Percentiles rank a stretch among this genome's conserved stretches.
Conservation (phyloP, 75 land plant species). For the Cunninghamia lanceolata region DNA sequence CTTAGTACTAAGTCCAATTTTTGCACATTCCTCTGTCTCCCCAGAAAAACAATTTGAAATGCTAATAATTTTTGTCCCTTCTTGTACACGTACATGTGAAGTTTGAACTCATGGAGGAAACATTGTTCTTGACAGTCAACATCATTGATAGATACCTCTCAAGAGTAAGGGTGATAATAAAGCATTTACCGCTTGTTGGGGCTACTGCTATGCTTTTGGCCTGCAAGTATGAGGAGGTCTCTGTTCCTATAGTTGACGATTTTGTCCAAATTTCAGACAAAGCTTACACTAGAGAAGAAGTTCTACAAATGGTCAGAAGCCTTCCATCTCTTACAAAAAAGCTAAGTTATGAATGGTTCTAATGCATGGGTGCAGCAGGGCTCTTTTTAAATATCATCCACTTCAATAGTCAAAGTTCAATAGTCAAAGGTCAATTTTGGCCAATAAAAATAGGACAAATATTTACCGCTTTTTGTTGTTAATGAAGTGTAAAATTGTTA, state of each 20-base stretch:
- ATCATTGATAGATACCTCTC: slow-evolving; percentile 78
- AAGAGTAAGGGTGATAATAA: slow-evolving; percentile 54
- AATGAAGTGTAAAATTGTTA: no score
- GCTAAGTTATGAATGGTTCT: neutral
- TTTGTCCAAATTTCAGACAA: slow-evolving; percentile 75
- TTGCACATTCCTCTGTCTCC: neutral
- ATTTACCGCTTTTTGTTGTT: no score
- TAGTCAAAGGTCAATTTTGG: no score
- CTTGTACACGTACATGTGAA: slow-evolving; percentile 77
- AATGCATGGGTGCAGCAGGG: neutral
- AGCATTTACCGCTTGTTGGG: slow-evolving; percentile 89
- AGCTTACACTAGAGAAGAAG: slow-evolving; percentile 73
- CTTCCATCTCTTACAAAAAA: neutral
- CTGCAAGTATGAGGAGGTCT: slow-evolving; percentile 93
- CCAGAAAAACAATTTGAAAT: neutral
- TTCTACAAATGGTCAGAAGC: slow-evolving; percentile 67
- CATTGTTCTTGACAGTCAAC: slow-evolving; percentile 73
- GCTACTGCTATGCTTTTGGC: slow-evolving; percentile 93
- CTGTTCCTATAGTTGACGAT: slow-evolving; percentile 77
- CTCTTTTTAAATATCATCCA: no score
- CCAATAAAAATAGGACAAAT: no score
- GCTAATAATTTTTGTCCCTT: neutral
- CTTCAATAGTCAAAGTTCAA: no score
- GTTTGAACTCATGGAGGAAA: slow-evolving; percentile 89
- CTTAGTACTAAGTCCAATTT: neutral